Percentiles rank a stretch among this genome's conserved stretches.
Conservation (phyloP, 2,329 filamentous ascomycete species). For the Diplocarpon rosae region DNA sequence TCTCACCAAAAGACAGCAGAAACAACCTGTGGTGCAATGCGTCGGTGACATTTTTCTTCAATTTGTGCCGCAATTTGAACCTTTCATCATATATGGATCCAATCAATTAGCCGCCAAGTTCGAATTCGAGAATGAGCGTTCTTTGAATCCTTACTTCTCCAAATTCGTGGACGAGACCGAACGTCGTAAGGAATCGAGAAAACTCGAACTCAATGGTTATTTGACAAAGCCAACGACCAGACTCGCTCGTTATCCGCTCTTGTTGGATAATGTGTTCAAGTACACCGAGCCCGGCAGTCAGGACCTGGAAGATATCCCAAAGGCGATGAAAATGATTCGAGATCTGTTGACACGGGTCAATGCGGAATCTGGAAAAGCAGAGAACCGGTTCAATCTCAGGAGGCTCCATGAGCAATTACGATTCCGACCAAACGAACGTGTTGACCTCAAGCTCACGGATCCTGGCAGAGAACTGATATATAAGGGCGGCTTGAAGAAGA, state of each 20-base stretch:
- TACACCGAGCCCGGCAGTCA: constrained; percentile 81
- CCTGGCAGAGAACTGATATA: constrained; percentile 87
- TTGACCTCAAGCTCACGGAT: constrained; percentile 89
- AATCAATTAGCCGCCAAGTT: constrained; percentile 96
- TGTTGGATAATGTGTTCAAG: constrained; percentile 86
- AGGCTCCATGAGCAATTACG: constrained; percentile 85
- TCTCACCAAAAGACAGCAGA: constrained; percentile 84
- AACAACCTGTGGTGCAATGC: constrained; percentile 76
- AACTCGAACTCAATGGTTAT: constrained; percentile 94
- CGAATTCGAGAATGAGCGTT: constrained; percentile 94
- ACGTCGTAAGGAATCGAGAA: constrained; percentile 87
- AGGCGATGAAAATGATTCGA: constrained; percentile 76
- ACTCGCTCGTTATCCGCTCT: constrained; percentile 82
- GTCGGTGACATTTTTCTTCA: constrained; percentile 92
- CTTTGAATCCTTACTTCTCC: constrained; percentile 70
- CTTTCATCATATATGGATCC: constrained; percentile 92
- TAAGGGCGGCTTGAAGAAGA: constrained; percentile 90
- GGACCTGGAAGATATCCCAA: constrained; percentile 85
- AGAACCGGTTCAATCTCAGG: constrained; percentile 93
- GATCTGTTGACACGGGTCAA: constrained; percentile 84
- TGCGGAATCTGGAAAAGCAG: constrained; percentile 87
- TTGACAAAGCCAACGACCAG: constrained; percentile 95
- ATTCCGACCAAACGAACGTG: constrained; percentile 79
- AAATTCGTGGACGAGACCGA: constrained; percentile 96
- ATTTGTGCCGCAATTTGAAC: constrained; percentile 83